These are phyloP conservation scores for Euphorbia schlechtendalii DNA, from an alignment of 441 rosid genomes.

Conservation along the genomic window DNA sequence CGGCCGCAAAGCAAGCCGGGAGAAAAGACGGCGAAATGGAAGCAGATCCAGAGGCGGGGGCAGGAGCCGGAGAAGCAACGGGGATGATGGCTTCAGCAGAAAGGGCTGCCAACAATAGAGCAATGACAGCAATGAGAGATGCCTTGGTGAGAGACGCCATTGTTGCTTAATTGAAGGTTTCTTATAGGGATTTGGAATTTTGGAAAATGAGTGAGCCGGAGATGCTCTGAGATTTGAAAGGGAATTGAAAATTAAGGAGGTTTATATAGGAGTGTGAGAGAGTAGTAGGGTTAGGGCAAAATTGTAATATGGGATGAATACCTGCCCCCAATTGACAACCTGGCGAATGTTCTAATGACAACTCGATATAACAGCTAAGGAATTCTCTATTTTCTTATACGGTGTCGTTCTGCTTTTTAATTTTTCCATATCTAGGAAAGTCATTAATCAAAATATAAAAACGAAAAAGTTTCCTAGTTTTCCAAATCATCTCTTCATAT, in stretches of 20 bases:
- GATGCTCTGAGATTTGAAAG: background rate
- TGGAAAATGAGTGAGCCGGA: background rate
- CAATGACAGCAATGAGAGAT: slow-evolving; percentile 23
- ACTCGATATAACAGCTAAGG: no score
- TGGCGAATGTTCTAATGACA: slow-evolving; percentile 15
- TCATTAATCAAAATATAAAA: no score
- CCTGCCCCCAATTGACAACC: slow-evolving; percentile 13
- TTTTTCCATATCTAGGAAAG: no score
- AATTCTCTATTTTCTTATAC: no score
- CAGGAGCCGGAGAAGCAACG: slow-evolving; percentile 38
- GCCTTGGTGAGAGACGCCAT: slow-evolving; percentile 25
- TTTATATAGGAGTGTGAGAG: slow-evolving; percentile 7
- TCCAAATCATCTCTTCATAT: no score
- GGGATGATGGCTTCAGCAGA: slow-evolving; percentile 26
- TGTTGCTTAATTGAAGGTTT: slow-evolving; percentile 7
- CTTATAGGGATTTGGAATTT: background rate
- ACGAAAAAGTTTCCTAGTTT: no score
- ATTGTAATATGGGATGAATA: background rate
- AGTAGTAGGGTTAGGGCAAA: background rate
- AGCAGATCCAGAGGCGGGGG: slow-evolving; percentile 31
- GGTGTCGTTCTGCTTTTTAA: no score
- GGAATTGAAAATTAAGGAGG: background rate
- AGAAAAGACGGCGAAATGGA: slow-evolving; percentile 31
- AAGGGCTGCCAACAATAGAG: slow-evolving; percentile 16
- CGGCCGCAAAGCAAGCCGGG: no score